Evolutionary conservation across 345 rosid genomes (phyloP), one percentile per base, ranked within the genome.

Genomic region (Carallia brachiata): DNA sequence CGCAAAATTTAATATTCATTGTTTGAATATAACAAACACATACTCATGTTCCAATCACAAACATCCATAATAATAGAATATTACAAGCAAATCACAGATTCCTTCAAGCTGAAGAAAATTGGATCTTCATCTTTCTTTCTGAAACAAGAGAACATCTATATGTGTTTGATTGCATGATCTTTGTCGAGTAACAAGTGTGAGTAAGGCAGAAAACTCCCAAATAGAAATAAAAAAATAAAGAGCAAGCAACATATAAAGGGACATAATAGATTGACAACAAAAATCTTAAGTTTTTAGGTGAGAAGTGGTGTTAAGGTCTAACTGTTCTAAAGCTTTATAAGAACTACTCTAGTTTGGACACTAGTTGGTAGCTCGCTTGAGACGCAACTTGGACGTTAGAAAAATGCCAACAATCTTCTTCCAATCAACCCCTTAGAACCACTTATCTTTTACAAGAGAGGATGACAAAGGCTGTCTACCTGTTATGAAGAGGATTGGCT

Each of bases 401-500:
- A 23, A 23, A 23, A 23, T 23, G 23, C 23, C 23, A 23, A 23
- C 44, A 12, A 39, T 39, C 48, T 10, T 55, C 60, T 55, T 13
- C 30, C 48, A 55, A 3, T 23, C 30, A 55, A 55, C 27, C 15
- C 13, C 60, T 9, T 2, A 32, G 48, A 40, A 40, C 15, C 48
- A 10, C 10, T 2, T 40, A 10, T 8, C 48, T 40, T 40, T 40
- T 40, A 17, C 36, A 30, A 4, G 30, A 27, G 4, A 57, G 15
- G 10, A 17, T 18, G 4, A 1, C 27, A 23, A 30, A 32, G 12
- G 7, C 7, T 61, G 48, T 12, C 73, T 76, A 76, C 73, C 76
- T 72, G 80, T 83, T 83, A 48, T 83, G 86, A 12, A 83, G 73
- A 52, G 86, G 86, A 75, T 83, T 79, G 28, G 83, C 68, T 62